phyloP scores from a whole-genome alignment of 163 green algal species.

The Coccomyxa subellipsoidea region DNA sequence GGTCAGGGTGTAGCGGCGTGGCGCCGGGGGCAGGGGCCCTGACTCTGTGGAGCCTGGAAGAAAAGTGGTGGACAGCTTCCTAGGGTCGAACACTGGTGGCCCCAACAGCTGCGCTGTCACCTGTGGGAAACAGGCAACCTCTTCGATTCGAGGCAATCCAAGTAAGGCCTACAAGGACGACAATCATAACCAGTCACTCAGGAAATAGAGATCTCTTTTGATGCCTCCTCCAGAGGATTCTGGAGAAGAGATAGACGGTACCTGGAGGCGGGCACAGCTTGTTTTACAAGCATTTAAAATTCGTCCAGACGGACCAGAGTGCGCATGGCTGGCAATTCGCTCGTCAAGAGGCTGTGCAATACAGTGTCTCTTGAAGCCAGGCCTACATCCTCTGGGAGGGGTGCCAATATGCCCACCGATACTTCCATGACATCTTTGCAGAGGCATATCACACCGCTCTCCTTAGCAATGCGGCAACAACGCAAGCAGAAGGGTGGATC shows the following conservation, averaged over 20 bases:
- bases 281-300: neutral
- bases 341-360: neutral
- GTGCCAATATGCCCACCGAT: neutral
- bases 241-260: neutral
- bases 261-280: neutral
- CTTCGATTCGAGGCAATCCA: too few relatives aligned
- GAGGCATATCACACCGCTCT: neutral
- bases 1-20: conserved; percentile 84
- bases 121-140: neutral
- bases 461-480: neutral
- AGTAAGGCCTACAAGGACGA: too few relatives aligned
- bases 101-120: conserved; percentile 50
- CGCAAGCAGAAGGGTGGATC: neutral
- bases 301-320: neutral
- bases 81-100: conserved; percentile 68
- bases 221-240: too few relatives aligned
- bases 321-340: neutral
- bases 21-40: neutral
- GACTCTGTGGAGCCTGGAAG: conserved; percentile 25
- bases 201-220: neutral
- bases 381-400: neutral
- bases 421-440: neutral
- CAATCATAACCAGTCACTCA: too few relatives aligned
- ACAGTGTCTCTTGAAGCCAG: neutral
- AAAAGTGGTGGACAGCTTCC: conserved; percentile 71